Base-by-base conservation (phyloP, 805 yeast species). In the Kockiozyma suomiensis region DNA sequence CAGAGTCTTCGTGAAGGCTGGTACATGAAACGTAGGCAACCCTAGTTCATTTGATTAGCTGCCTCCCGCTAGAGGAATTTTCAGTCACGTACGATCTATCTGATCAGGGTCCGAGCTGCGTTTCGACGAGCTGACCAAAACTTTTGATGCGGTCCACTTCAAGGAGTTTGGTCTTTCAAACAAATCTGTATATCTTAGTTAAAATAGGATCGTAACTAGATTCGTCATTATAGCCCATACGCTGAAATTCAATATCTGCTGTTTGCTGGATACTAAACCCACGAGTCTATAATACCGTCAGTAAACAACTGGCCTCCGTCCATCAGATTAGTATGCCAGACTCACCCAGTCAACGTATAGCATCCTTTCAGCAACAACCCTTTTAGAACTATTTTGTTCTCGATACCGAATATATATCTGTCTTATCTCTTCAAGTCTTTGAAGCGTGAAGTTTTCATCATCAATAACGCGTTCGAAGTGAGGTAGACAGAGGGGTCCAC, bases 201-300 rank as follows among this genome's bases (percentile, higher is more conserved):
- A n/a, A n/a, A n/a, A n/a, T n/a, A n/a, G n/a, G n/a, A n/a, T n/a
- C n/a, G n/a, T n/a, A n/a, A n/a, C n/a, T n/a, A n/a, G n/a, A n/a
- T n/a, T n/a, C n/a, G n/a, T n/a, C n/a, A n/a, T n/a, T n/a, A n/a
- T n/a, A n/a, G n/a, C n/a, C n/a, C 66, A 13, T 40, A 62, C 66
- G 35, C 40, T 56, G 56, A 26, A 57, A 56, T 25, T 63, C 66
- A 23, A 61, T 51, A 25, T 63, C 66, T 6, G 66, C 66, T 3
- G 32, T 43, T 41, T 63, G 66, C 19, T 47, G 50, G 42, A 61
- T 35, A 48, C 54, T 61, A n/a, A 63, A 50, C n/a, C 66, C 66
- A 3, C 38, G 48, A 33, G 19, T 41, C 66, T 62, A 17, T 26
- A 40, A 30, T 30, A 30, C 10, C 10, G 33, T 30, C 10, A 21